Evolutionary conservation across 495 filamentous ascomycete genomes (phyloP), one percentile per base, ranked within the genome.

Genomic region (Darksidea phi): DNA sequence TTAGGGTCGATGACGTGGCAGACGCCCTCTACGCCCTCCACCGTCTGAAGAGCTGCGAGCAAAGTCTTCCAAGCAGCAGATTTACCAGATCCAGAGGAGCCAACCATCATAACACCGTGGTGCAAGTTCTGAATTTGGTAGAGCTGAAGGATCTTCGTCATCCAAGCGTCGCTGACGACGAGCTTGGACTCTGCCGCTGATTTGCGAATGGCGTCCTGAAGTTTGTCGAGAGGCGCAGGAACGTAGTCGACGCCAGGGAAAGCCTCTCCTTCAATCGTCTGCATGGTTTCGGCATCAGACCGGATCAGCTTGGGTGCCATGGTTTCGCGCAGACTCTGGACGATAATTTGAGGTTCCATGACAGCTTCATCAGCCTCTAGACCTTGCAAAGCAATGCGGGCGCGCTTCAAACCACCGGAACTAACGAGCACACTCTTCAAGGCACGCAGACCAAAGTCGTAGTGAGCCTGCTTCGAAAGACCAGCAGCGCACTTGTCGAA

Each of bases 51-150:
- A 10, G 94, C 95, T 69, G 93, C 88, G 11, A 99, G 81, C n/a
- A 99, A 81, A 17, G 95, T 85, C 70, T 89, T 90, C 94, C 95
- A 99, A 18, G 92, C 87, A 5, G 87, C 84, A 53, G 94, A 96
- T 76, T 99, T 99, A 63, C 94, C 94, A 34, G 93, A 86, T 11
- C 94, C 94, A 4, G 94, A 97, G 68, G 87, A 88, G 43, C 94
- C 94, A 6, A 99, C 94, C 94, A 97, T 97, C 95, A 99, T 99
- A 17, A 99, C 95, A 84, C 94, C 94, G 66, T 99, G 94, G 67
- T 99, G 94, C 43, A 97, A 94, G 51, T 82, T 86, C 74, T 99
- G 94, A 61, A 99, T 99, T 72, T 99, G 94, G 73, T 91, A 96
- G 6, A 99, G 82, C 69, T 99, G 94, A 6, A 97, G 79, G 48